phyloP scores from a whole-genome alignment of 495 filamentous ascomycete species.

The Parmelia sp. region DNA sequence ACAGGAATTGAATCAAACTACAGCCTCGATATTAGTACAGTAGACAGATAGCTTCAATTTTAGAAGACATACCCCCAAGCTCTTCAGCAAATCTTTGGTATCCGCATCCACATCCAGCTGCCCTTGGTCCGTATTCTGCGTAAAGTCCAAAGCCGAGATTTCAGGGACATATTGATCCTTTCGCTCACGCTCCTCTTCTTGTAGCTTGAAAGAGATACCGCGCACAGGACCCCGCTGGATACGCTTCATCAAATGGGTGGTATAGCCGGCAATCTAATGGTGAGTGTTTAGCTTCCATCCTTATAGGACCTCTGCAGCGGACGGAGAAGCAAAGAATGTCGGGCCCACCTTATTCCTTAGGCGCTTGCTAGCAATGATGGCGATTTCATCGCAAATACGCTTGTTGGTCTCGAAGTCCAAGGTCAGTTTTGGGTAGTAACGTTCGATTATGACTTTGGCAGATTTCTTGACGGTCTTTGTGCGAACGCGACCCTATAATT shows the following conservation, averaged over 20 bases:
- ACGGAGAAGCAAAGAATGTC: not conserved
- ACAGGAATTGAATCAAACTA: conserved; percentile 97
- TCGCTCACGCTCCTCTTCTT: conserved; percentile 99
- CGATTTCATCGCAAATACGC: conserved; percentile 99
- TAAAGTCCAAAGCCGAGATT: conserved; percentile 95
- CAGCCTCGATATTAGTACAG: conserved; percentile 13
- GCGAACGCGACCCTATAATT: conserved; percentile 77
- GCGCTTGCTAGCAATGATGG: conserved; percentile 97
- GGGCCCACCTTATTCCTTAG: conserved; percentile 86
- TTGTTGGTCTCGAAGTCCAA: conserved; percentile 99
- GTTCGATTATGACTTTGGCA: conserved; percentile 99
- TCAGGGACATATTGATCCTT: conserved; percentile 99
- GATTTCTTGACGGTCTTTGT: conserved; percentile 99
- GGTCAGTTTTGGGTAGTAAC: conserved; percentile 96
- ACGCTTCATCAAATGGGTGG: conserved; percentile 96
- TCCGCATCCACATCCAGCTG: conserved; percentile 91
- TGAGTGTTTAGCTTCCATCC: not conserved
- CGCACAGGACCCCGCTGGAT: conserved; percentile 98
- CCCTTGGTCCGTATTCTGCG: conserved; percentile 81
- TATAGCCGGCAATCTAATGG: conserved; percentile 90
- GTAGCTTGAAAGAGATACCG: conserved; percentile 99
- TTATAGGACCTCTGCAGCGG: not conserved
- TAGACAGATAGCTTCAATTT: conserved; percentile 26
- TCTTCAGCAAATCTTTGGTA: conserved; percentile 98
- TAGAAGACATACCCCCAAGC: conserved; percentile 71